Conservation (phyloP, 1,139 yeast genomes). For the Ogataea hybrid region DNA sequence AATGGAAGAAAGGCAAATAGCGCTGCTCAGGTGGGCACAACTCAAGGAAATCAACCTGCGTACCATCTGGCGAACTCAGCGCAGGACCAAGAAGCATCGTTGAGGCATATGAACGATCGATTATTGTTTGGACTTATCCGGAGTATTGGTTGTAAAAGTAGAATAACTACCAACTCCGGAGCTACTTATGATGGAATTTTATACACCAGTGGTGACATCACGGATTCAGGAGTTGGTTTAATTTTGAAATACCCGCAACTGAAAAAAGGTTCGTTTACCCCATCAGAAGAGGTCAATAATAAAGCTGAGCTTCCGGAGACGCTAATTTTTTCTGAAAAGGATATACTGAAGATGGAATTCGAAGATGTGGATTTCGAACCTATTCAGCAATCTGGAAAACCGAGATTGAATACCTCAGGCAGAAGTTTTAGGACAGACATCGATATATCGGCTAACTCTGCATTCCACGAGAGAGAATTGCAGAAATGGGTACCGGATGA, state of each 20-base stretch:
- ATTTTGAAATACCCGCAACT: slow-evolving; percentile 52
- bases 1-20: slow-evolving; percentile 7
- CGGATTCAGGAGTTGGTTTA: slow-evolving; percentile 41
- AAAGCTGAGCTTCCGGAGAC: slow-evolving; percentile 25
- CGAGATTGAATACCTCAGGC: background rate
- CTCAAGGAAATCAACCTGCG: slow-evolving; percentile 17
- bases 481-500: slow-evolving; percentile 85
- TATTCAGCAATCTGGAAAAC: slow-evolving; percentile 1
- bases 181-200: slow-evolving; percentile 60
- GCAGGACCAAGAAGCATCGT: too few species aligned
- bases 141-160: slow-evolving; percentile 49
- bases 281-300: slow-evolving; percentile 28
- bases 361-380: slow-evolving; percentile 40
- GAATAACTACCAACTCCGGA: slow-evolving; percentile 64
- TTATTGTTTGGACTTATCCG: slow-evolving; percentile 37
- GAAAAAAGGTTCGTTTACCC: slow-evolving; percentile 22
- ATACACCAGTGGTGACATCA: slow-evolving; percentile 35
- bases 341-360: slow-evolving; percentile 61
- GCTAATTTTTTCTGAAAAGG: slow-evolving; percentile 54
- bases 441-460: slow-evolving; percentile 57
- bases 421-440: slow-evolving; percentile 71
- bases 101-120: slow-evolving; percentile 35
- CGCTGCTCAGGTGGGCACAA: background rate
- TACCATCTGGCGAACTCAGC: too few species aligned
- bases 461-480: slow-evolving; percentile 63